Evolutionary conservation across 2,329 filamentous ascomycete species (phyloP).

Genomic region (Dactylellina haptotyla): DNA sequence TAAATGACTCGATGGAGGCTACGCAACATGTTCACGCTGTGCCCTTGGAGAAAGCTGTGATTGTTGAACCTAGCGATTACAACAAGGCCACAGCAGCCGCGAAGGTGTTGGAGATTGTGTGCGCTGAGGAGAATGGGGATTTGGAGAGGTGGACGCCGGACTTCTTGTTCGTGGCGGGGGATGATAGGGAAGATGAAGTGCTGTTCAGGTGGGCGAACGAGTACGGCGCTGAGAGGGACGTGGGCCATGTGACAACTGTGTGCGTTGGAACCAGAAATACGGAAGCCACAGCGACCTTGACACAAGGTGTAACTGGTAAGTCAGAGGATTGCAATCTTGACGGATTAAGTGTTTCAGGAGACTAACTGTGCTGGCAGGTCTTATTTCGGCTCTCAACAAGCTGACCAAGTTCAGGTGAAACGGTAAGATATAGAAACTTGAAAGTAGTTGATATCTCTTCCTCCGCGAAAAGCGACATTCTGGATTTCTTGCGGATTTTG

Average conservation of each 20-base stretch:
- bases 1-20: conserved; percentile 86
- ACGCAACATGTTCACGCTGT: conserved; percentile 84
- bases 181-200: conserved; percentile 91
- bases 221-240: conserved; percentile 69
- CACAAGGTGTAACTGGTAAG: conserved; percentile 90
- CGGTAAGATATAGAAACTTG: background rate
- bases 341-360: no score
- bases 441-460: background rate
- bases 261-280: conserved; percentile 88
- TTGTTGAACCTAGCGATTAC: conserved; percentile 85
- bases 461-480: background rate
- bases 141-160: conserved; percentile 68
- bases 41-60: conserved; percentile 79
- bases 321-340: no score
- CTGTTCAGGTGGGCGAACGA: conserved; percentile 94
- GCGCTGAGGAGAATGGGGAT: conserved; percentile 64
- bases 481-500: background rate
- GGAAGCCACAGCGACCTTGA: conserved; percentile 83
- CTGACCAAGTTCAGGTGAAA: conserved; percentile 42
- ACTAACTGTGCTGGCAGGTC: no score
- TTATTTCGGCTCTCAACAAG: conserved; percentile 26
- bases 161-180: conserved; percentile 88
- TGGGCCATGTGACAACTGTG: conserved; percentile 81
- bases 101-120: conserved; percentile 71
- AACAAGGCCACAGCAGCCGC: conserved; percentile 86